phyloP scores from a whole-genome alignment of 2,329 filamentous ascomycete species.

The Cryphonectria naterciae region DNA sequence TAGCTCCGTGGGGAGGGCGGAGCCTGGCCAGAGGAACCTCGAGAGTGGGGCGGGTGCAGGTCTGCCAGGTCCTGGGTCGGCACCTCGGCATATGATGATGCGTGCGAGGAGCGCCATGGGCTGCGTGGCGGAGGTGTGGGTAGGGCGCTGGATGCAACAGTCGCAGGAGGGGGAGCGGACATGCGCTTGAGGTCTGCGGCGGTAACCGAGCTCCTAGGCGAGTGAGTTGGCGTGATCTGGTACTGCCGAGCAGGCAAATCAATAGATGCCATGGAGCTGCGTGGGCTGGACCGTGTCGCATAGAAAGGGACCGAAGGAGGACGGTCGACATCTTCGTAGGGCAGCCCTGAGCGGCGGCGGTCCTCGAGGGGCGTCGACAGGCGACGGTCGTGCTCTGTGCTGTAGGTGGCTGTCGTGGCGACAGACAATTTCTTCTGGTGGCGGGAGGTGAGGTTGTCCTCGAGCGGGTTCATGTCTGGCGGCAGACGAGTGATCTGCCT shows the following conservation, averaged over 20 bases:
- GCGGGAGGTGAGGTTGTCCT: constrained; percentile 79
- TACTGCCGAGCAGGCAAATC: constrained; percentile 62
- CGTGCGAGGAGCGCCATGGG: constrained; percentile 46
- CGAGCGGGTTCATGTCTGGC: constrained; percentile 93
- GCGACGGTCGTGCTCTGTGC: constrained; percentile 62
- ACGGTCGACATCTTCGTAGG: constrained; percentile 50
- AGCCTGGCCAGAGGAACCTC: constrained; percentile 25
- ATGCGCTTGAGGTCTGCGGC: constrained; percentile 51
- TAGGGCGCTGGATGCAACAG: constrained; percentile 14
- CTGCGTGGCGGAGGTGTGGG: constrained; percentile 18
- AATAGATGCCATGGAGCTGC: constrained; percentile 56
- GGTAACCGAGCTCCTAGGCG: constrained; percentile 49
- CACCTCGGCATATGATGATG: constrained; percentile 47
- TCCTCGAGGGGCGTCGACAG: constrained; percentile 51
- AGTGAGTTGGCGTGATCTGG: constrained; percentile 50
- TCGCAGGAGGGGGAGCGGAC: constrained; percentile 42
- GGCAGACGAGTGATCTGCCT: constrained; percentile 80
- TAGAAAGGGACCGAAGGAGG: constrained; percentile 74
- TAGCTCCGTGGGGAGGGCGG: constrained; percentile 35
- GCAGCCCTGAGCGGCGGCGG: constrained; percentile 47
- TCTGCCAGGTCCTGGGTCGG: constrained; percentile 36
- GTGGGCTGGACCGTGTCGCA: constrained; percentile 68
- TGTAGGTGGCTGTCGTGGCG: constrained; percentile 47
- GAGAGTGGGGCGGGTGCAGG: constrained; percentile 32
- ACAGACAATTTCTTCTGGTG: constrained; percentile 71